These are phyloP conservation scores for Daedaleopsis sinensis DNA, from an alignment of 768 basidiomycete species.

Conservation along the genomic window DNA sequence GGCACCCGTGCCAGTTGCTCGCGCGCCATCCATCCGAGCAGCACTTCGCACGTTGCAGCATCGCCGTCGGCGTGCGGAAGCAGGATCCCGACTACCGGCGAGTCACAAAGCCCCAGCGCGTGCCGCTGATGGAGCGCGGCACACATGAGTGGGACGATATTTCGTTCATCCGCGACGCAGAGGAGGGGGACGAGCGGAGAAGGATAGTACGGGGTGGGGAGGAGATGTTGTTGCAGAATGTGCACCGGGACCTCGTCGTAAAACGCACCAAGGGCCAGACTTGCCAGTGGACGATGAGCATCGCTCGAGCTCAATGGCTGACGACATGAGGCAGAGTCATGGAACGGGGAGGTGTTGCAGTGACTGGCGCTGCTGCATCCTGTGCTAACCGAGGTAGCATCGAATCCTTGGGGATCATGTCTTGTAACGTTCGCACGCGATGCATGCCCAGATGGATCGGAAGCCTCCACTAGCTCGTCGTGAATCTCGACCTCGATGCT, in stretches of 20 bases:
- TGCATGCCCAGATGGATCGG: neutral
- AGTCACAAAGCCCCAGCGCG: neutral
- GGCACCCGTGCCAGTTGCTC: neutral
- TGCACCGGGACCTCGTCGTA: neutral
- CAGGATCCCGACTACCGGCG: neutral
- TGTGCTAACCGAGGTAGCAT: neutral
- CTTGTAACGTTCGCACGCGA: neutral
- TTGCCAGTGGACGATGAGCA: neutral
- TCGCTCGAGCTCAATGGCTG: neutral
- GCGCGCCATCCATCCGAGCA: neutral
- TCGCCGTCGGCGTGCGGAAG: neutral
- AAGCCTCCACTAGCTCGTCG: neutral
- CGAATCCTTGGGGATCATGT: neutral
- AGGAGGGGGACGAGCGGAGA: neutral
- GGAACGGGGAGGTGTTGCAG: neutral
- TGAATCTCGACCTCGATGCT: neutral
- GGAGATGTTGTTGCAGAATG: neutral
- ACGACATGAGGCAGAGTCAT: neutral
- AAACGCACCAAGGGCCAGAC: neutral
- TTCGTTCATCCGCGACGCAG: neutral
- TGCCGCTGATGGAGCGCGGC: neutral
- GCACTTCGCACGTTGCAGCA: neutral
- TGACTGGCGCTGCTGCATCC: neutral
- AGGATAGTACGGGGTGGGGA: neutral
- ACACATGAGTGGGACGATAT: conserved; percentile 1